Conservation (phyloP, 192 early-diverging fungal genomes). For the Obelidium mucronatum region DNA sequence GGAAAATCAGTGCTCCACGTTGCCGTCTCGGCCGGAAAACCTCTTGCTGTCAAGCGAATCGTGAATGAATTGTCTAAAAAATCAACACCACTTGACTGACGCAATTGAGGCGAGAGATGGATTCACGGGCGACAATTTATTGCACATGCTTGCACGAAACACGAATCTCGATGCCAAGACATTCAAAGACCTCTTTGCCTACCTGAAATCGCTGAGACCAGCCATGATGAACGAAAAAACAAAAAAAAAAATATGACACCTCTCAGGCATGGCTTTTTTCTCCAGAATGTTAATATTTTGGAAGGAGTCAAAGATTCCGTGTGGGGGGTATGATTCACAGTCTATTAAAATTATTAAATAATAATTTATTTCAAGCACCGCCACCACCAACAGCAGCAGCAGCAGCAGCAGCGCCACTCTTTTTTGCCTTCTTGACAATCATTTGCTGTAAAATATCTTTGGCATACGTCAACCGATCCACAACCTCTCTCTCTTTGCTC, state of each 20-base stretch:
- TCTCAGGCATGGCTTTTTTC: conserved; percentile 8
- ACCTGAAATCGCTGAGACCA: neutral
- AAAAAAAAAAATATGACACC: conserved; percentile 4
- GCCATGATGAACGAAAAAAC: neutral
- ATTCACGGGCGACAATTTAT: conserved; percentile 32
- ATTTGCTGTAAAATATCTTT: conserved; percentile 51
- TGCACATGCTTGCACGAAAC: conserved; percentile 37
- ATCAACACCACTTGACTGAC: no score
- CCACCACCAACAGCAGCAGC: neutral
- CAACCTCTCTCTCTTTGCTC: conserved; percentile 31
- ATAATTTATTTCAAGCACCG: no score
- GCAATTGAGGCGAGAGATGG: neutral
- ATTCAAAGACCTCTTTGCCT: neutral
- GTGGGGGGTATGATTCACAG: conserved; percentile 32
- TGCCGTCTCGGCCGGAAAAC: neutral
- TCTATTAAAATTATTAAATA: no score
- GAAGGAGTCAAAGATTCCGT: conserved; percentile 10
- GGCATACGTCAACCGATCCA: conserved; percentile 46
- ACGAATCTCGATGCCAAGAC: neutral
- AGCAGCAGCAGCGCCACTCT: neutral
- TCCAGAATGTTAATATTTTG: neutral
- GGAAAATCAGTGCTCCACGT: conserved; percentile 27
- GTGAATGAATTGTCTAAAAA: no score
- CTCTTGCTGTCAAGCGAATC: neutral
- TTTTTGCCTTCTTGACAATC: conserved; percentile 47